Percentiles rank a stretch among this genome's conserved stretches.
Evolutionary conservation across 1,284 basidiomycete genomes (phyloP).

Genomic region (Ustilago nuda): DNA sequence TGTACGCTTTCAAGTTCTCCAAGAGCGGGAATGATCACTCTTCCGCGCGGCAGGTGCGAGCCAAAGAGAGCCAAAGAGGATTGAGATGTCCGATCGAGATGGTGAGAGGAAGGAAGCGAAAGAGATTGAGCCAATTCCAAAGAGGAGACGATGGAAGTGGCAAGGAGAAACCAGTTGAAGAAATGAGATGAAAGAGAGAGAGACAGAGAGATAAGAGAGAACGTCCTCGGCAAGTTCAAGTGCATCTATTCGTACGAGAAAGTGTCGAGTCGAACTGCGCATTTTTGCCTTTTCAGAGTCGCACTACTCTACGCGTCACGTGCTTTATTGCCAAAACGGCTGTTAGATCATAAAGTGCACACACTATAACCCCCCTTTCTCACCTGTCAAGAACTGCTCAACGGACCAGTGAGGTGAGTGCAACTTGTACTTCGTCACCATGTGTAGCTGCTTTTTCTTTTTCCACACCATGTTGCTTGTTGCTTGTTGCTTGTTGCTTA

Average conservation of each 20-base stretch:
- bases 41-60: background rate
- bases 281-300: background rate
- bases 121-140: no score
- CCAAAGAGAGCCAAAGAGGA: no score
- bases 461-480: background rate
- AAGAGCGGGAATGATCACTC: background rate
- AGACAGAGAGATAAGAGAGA: no score
- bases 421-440: background rate
- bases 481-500: background rate
- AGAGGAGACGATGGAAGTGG: no score
- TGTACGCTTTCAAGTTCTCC: background rate
- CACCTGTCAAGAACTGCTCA: slow-evolving; percentile 1
- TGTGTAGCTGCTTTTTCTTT: background rate
- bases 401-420: background rate
- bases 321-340: background rate
- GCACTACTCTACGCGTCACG: slow-evolving; percentile 30
- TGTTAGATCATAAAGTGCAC: background rate
- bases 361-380: background rate
- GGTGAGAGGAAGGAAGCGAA: no score
- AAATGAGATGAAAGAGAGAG: no score
- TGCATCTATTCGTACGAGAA: no score
- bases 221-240: no score
- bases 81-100: no score
- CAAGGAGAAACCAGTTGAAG: no score
- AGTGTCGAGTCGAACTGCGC: slow-evolving; percentile 1